phyloP scores from a whole-genome alignment of 805 yeast genomes.

The Clavispora fructus region DNA sequence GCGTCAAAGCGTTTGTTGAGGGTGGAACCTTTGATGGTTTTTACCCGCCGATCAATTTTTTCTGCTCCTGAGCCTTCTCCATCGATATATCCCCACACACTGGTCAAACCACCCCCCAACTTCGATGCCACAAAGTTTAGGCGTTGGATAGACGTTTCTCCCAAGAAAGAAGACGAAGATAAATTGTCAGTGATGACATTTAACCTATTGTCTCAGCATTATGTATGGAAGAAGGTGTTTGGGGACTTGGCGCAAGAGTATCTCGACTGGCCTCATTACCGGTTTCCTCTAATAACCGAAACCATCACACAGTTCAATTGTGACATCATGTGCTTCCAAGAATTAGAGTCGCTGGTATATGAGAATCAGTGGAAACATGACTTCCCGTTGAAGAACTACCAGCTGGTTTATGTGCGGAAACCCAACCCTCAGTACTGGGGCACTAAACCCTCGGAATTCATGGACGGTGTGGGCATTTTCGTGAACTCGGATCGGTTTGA shows the following conservation, averaged over 20 bases:
- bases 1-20: not conserved
- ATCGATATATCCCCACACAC: conserved; percentile 3
- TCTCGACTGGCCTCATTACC: conserved; percentile 43
- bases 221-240: conserved; percentile 57
- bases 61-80: not conserved
- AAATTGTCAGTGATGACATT: conserved; percentile 32
- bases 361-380: conserved; percentile 33
- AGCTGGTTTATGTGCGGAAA: conserved; percentile 45
- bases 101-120: conserved; percentile 3
- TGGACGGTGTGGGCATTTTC: conserved; percentile 60
- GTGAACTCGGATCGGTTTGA: conserved; percentile 46
- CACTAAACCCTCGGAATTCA: conserved; percentile 30
- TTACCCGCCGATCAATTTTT: not conserved
- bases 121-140: conserved; percentile 21
- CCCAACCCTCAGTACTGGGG: conserved; percentile 52
- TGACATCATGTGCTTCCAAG: conserved; percentile 60
- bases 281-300: conserved; percentile 32
- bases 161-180: conserved; percentile 1
- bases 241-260: conserved; percentile 42
- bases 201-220: conserved; percentile 48
- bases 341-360: conserved; percentile 43
- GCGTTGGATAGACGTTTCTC: conserved; percentile 16
- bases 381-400: conserved; percentile 33
- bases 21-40: not conserved
- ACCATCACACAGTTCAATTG: conserved; percentile 36